Base-by-base conservation (phyloP, 371 early-diverging fungal genomes). In the Actinomortierella wolfii region DNA sequence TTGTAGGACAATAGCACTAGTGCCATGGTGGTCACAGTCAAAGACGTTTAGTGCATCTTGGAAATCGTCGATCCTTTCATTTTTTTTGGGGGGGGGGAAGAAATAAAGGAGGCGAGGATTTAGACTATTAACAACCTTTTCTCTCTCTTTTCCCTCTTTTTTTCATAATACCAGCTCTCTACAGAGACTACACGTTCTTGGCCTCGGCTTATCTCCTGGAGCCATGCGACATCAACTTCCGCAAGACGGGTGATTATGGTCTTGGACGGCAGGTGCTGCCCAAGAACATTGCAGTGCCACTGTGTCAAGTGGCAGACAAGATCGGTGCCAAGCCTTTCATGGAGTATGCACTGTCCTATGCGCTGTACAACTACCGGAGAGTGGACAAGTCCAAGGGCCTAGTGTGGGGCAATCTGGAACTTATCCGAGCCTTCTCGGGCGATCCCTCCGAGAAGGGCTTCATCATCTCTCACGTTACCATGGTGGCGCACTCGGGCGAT, bases 161-260 rank as follows among this genome's bases (percentile, higher is more conserved):
- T 34, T 26, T 26, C 9, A 28, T 48, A n/a, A 40, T 44, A 21
- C 34, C 57, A 76, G 94, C 94, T 4, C 79, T 94, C 25, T 94
- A 89, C 83, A 82, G 95, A 50, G 95, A 94, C 79, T 92, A 92
- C 64, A 90, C 94, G 3, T 92, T 93, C 66, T 81, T 90, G 49
- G 92, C 94, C 2, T 90, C 91, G 15, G 92, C 95, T 18, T 94
- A 94, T 62, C 77, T 94, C n/a, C 81, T 94, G 42, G 95, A 94
- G 68, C 94, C 94, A 15, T 94, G 94, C 61, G 93, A 94, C 67
- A 80, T 94, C 51, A 78, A 85, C 58, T 87, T 79, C 78, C 83
- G 89, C 48, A 69, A 82, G 57, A 79, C 73, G 2, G 85, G 85
- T 9, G 85, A 87, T 18, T 94, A 94, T 74, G 94, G 95, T 1